Conservation (phyloP, 1,139 yeast species). For the Yamadazyma songkhlaensis region DNA sequence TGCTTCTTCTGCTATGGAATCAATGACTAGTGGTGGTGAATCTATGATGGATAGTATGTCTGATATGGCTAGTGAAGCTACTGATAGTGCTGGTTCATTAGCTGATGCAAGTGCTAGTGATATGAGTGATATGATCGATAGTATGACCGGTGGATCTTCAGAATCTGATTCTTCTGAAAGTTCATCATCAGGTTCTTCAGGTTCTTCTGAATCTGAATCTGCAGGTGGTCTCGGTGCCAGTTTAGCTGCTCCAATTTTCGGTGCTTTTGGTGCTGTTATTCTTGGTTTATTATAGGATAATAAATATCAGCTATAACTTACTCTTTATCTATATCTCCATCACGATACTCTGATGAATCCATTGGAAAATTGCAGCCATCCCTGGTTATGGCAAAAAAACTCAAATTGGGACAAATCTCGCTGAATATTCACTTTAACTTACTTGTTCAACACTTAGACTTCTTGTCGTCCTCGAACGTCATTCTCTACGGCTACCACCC, state of each 20-base stretch:
- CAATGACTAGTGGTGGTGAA: not conserved
- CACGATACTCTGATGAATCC: too few relatives aligned
- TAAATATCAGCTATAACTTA: too few relatives aligned
- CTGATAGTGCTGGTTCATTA: not conserved
- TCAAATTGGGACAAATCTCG: too few relatives aligned
- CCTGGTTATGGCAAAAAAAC: too few relatives aligned
- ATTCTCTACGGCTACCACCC: too few relatives aligned
- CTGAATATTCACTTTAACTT: too few relatives aligned
- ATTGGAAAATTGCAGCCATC: too few relatives aligned
- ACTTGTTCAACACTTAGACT: too few relatives aligned
- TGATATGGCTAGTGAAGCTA: constrained; percentile 1
- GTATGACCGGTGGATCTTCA: not conserved
- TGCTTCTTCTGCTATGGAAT: not conserved
- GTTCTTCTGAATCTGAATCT: constrained; percentile 3
- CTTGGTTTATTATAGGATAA: constrained; percentile 9
- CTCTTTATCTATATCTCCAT: too few relatives aligned
- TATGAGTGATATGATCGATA: constrained; percentile 1
- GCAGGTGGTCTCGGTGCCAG: constrained; percentile 4
- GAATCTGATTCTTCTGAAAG: constrained; percentile 2
- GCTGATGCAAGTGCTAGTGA: not conserved
- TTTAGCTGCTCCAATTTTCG: constrained; percentile 7
- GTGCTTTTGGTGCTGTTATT: constrained; percentile 11
- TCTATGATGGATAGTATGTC: not conserved
- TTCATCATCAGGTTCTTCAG: constrained; percentile 3
- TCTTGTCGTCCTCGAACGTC: too few relatives aligned